Evolutionary conservation across 2,329 filamentous ascomycete genomes (phyloP).

Genomic region (Penicillium carneum): DNA sequence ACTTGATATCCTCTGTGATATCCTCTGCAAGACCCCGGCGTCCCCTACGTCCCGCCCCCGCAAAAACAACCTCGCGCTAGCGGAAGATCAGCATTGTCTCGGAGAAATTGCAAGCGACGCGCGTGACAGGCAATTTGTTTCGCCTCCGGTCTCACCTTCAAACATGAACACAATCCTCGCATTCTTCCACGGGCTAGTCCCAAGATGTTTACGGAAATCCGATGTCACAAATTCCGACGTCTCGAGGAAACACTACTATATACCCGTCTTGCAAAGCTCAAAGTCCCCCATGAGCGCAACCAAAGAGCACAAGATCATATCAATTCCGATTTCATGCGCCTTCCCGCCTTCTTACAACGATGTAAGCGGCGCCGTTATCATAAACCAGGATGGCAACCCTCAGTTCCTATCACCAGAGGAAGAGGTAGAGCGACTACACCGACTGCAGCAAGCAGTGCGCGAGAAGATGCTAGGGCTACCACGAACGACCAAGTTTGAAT

Average conservation of each 20-base stretch:
- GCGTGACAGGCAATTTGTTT: background rate
- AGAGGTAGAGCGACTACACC: constrained; percentile 30
- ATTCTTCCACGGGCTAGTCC: constrained; percentile 3
- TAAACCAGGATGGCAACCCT: constrained; percentile 34
- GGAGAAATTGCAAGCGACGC: background rate
- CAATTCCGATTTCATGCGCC: background rate
- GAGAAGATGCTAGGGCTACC: constrained; percentile 39
- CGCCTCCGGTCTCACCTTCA: background rate
- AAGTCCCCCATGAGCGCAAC: background rate
- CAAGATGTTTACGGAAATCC: background rate
- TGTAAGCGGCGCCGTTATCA: constrained; percentile 38
- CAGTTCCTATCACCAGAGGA: constrained; percentile 39
- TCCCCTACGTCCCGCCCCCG: constrained; percentile 1
- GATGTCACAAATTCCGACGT: background rate
- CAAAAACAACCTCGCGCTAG: constrained; percentile 12
- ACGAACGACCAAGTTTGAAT: constrained; percentile 32
- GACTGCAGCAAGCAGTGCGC: constrained; percentile 33
- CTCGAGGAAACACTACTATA: background rate
- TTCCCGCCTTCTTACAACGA: constrained; percentile 37
- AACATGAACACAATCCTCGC: background rate
- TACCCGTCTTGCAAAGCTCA: constrained; percentile 9
- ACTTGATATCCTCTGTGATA: background rate
- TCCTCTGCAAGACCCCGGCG: background rate
- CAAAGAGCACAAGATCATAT: background rate
- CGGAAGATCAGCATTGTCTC: background rate